Evolutionary conservation across 164 flowering plant genomes (phyloP).

Genomic region (Chloranthus sessilifolius): DNA sequence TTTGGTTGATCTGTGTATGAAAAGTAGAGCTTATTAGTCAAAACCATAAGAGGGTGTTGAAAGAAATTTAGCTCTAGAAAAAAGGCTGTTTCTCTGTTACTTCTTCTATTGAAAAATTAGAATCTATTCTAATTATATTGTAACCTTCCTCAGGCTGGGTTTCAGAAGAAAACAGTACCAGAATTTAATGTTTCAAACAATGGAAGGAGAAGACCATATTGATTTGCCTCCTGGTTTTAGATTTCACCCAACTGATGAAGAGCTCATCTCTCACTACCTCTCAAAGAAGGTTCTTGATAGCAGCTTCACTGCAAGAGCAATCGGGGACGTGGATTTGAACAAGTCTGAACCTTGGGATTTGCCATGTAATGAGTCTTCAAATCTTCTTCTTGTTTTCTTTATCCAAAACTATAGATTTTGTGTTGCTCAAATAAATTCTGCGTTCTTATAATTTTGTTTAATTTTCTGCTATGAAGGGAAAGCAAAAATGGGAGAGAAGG

Average conservation of each 20-base stretch:
- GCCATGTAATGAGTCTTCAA: conserved; percentile 54
- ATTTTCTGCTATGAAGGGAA: conserved; percentile 41
- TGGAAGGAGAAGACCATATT: conserved; percentile 61
- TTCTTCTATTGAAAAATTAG: not conserved
- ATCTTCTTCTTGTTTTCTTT: not conserved
- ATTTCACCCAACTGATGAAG: conserved; percentile 94
- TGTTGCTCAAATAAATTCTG: not conserved
- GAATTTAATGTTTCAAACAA: conserved; percentile 8
- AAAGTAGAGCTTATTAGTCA: not conserved
- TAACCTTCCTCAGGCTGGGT: not conserved
- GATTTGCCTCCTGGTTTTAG: conserved; percentile 88
- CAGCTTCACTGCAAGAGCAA: conserved; percentile 55
- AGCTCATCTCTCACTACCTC: conserved; percentile 78
- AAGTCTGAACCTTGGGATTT: conserved; percentile 98
- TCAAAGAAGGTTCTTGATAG: conserved; percentile 48
- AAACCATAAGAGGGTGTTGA: too few relatives aligned
- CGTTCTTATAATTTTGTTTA: not conserved
- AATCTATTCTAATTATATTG: not conserved
- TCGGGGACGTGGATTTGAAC: conserved; percentile 90
- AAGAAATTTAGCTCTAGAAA: too few relatives aligned
- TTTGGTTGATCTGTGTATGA: not conserved
- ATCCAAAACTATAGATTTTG: too few relatives aligned
- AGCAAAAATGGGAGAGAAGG: conserved; percentile 92
- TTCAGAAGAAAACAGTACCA: not conserved
- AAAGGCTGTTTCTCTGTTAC: too few relatives aligned